Conservation (phyloP, 1,139 yeast genomes). For the Saccharomyces pastorianus region DNA sequence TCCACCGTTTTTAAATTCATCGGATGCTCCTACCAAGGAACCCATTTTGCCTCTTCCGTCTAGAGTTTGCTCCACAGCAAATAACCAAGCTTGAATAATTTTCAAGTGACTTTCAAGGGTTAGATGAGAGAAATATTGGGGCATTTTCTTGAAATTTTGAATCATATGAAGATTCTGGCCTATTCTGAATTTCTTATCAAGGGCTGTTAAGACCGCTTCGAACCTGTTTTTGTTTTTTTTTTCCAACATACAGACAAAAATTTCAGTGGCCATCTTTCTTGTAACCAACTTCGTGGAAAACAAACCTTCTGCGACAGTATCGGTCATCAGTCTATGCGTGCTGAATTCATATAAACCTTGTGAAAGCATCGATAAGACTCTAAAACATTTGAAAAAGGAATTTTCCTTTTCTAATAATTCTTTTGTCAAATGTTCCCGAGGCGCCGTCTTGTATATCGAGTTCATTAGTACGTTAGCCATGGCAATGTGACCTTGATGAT, state of each 20-base stretch:
- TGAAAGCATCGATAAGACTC: conserved; percentile 48
- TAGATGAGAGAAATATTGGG: conserved; percentile 16
- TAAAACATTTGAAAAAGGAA: conserved; percentile 53
- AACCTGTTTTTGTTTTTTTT: conserved; percentile 38
- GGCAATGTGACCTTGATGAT: conserved; percentile 84
- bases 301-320: conserved; percentile 53
- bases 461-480: conserved; percentile 53
- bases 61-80: conserved; percentile 60
- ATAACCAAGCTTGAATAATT: conserved; percentile 78
- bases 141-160: conserved; percentile 13
- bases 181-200: conserved; percentile 22
- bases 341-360: conserved; percentile 53
- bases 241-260: conserved; percentile 49
- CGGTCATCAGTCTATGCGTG: conserved; percentile 44
- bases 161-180: conserved; percentile 50
- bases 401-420: conserved; percentile 48
- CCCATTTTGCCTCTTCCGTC: conserved; percentile 89
- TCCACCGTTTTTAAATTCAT: conserved; percentile 55
- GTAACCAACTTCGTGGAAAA: conserved; percentile 61
- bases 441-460: conserved; percentile 25
- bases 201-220: conserved; percentile 16
- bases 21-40: conserved; percentile 86
- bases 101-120: conserved; percentile 35
- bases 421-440: conserved; percentile 24
- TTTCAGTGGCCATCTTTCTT: conserved; percentile 73